These are phyloP conservation scores for Elongisporangium undulatum DNA, from an alignment of 352 stramenopile species.

Conservation along the genomic window DNA sequence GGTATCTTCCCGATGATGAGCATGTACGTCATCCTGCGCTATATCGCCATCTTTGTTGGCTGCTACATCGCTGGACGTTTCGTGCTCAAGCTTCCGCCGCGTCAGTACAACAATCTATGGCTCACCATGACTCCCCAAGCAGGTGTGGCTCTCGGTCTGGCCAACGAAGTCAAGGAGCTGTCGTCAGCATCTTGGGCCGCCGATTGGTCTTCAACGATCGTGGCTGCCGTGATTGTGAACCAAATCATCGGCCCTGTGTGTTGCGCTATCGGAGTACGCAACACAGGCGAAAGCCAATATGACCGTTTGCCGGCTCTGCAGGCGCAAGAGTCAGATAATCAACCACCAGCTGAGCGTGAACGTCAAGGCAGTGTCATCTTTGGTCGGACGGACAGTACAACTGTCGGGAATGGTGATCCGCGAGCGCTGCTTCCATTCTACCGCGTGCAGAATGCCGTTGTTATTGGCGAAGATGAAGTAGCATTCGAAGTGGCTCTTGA, in stretches of 20 bases:
- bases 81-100: constrained; percentile 46
- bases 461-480: constrained; percentile 58
- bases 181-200: constrained; percentile 45
- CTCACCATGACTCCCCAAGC: constrained; percentile 70
- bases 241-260: constrained; percentile 67
- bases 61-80: constrained; percentile 59
- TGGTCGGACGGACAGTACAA: not conserved
- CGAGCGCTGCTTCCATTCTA: constrained; percentile 41
- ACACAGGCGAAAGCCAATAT: constrained; percentile 43
- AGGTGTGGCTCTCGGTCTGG: constrained; percentile 58
- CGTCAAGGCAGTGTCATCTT: not conserved
- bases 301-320: constrained; percentile 13
- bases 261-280: constrained; percentile 47
- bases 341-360: not conserved
- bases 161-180: constrained; percentile 49
- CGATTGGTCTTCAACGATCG: constrained; percentile 60
- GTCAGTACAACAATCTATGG: constrained; percentile 74
- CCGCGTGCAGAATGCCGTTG: constrained; percentile 43
- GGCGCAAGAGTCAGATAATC: constrained; percentile 3
- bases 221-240: constrained; percentile 65
- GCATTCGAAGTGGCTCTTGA: constrained; percentile 63
- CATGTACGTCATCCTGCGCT: constrained; percentile 52
- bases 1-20: constrained; percentile 61
- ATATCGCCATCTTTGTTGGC: constrained; percentile 53
- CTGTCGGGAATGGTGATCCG: constrained; percentile 28